Evolutionary conservation across 83 land plant species (phyloP), one percentile per base, ranked within the genome.

Genomic region (Thuja plicata): DNA sequence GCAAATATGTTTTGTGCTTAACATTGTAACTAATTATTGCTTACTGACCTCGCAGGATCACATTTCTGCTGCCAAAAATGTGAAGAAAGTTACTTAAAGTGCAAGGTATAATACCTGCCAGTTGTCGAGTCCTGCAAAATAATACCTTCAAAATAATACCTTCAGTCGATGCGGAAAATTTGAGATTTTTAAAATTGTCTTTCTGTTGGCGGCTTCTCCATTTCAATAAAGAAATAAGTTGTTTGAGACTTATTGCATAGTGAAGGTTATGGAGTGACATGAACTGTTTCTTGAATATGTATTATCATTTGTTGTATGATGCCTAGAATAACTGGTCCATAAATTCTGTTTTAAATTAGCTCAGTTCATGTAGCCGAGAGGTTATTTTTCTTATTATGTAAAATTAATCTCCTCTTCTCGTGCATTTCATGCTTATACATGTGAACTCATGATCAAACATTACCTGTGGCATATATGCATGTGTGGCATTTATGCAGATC

Each of bases 41-140:
- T 81, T 82, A 21, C 85, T 45, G 30, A 82, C 11, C 16, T 82
- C 24, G 30, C 85, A 82, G 85, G 85, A 82, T 32, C 85, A 82
- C 52, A 82, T 82, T 40, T 82, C 85, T 82, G 85, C 85, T 41
- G 85, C 85, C 85, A 82, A 82, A 82, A 82, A 82, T 82, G 85
- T 43, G 85, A 82, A 82, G 85, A 82, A 82, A 46, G 85, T 82
- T 35, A 82, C 85, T 9, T 82, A 52, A 82, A 74, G 5, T 8
- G n/a, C 38, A 34, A 12, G 38, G 78, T 34, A 74, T 8, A 17
- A 66, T 66, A 10, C 3, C 38, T 74, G 78, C 78, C 35, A 74
- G 38, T 10, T 34, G 38, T 74, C 17, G 34, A 34, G 78, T 66
- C 24, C 27, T 66, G 27, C 30, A 66, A 24, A 66, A 66, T 66